phyloP scores from a whole-genome alignment of 352 stramenopile genomes.

The Pythium plurisporium region DNA sequence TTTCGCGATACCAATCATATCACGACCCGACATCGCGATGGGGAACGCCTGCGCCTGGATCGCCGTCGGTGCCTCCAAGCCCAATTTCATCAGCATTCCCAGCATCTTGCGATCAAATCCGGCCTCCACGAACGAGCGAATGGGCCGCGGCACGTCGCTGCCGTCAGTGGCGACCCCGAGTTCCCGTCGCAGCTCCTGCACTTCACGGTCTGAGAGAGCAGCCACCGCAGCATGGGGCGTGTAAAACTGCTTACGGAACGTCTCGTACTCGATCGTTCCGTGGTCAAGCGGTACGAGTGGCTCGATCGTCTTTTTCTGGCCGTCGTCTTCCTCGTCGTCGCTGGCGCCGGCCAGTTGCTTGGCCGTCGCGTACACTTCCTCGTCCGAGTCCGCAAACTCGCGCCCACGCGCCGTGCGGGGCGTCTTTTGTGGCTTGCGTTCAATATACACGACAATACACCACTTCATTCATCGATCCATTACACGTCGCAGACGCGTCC shows the following conservation, averaged over 20 bases:
- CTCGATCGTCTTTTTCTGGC: conserved; percentile 42
- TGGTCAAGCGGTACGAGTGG: conserved; percentile 36
- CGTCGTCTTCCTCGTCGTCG: no score
- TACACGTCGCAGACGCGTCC: not conserved
- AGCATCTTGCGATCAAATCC: conserved; percentile 96
- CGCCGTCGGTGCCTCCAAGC: conserved; percentile 94
- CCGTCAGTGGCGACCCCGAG: conserved; percentile 96
- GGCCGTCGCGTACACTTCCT: conserved; percentile 71
- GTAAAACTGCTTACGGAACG: conserved; percentile 99
- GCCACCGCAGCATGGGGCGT: conserved; percentile 94
- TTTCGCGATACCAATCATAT: conserved; percentile 99
- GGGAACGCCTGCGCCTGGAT: conserved; percentile 97
- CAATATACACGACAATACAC: no score
- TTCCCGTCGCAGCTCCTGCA: conserved; percentile 71
- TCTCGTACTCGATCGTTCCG: conserved; percentile 92
- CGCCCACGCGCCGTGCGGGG: conserved; percentile 2
- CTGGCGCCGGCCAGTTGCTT: conserved; percentile 71
- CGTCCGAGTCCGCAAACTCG: conserved; percentile 48
- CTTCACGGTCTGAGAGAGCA: conserved; percentile 82
- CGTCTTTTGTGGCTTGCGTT: no score
- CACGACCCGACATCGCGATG: conserved; percentile 97
- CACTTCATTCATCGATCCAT: no score
- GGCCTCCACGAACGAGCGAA: conserved; percentile 97
- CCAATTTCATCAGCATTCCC: conserved; percentile 91
- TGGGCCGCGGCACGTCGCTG: conserved; percentile 92